Evolutionary conservation across 805 yeast species (phyloP), one percentile per base, ranked within the genome.

Genomic region (Saturnispora serradocipensis): DNA sequence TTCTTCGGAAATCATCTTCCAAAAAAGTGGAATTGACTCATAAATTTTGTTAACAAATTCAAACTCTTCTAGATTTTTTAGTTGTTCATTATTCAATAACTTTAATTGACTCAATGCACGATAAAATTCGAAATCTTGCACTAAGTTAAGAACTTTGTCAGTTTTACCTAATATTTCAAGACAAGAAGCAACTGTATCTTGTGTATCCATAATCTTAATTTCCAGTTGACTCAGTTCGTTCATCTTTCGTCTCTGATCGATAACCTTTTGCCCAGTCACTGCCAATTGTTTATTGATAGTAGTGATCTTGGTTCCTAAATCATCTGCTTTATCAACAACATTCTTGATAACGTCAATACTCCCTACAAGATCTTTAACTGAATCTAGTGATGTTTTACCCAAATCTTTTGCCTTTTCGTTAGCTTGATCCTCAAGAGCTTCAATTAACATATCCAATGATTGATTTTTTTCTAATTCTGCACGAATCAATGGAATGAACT

Each of bases 91-190:
- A 40, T 82, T 81, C 55, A 91, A 71, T 60, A 83, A 88, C 54
- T 88, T 90, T 48, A 89, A 70, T 58, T 85, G 79, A 65, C 88
- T 88, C 59, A 93, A 77, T 0, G 97, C 97, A 54, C 86, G 86
- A 64, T 88, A 90, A 59, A 86, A 87, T 58, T 83, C 82, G 59
- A 81, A 81, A 53, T 80, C 81, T 49, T 81, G 78, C 54, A 88
- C 84, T 61, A 90, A 71, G 39, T 86, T 90, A 62, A 88, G 88
- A 46, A 89, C 86, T 60, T 82, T 86, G 67, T 89, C 90, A 15
- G 95, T 86, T 58, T 86, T 76, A 61, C 90, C 96, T 51, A 91
- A 73, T 9, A 90, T 90, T 56, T 85, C 88, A 24, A 90, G 72
- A 58, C 95, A 85, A 47, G 82, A 74, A 50, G 77, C 80, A 35